phyloP scores from a whole-genome alignment of 192 early-diverging fungal species.

The Gigaspora rosea region DNA sequence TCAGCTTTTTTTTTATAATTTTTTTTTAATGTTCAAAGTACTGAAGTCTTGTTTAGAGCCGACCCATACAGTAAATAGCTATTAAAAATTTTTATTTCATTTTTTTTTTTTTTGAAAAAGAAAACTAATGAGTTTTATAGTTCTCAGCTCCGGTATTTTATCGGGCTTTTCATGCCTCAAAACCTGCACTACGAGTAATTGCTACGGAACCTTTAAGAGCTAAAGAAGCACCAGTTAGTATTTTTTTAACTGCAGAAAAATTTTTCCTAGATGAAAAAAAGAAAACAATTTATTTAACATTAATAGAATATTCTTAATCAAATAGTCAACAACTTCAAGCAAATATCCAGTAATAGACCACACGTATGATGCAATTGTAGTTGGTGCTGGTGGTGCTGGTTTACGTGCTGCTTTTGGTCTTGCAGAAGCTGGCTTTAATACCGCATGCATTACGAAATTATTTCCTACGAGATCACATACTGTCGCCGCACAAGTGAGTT shows the following conservation, averaged over 20 bases:
- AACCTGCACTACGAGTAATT: constrained; percentile 65
- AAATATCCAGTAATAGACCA: constrained; percentile 97
- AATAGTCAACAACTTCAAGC: constrained; percentile 39
- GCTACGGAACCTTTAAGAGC: constrained; percentile 76
- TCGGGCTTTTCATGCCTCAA: constrained; percentile 69
- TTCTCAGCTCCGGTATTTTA: not conserved
- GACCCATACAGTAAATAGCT: no score
- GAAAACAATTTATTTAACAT: not conserved
- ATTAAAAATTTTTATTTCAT: no score
- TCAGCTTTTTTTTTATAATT: no score
- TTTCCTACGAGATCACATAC: constrained; percentile 99
- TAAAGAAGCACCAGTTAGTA: constrained; percentile 63
- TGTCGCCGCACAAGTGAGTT: constrained; percentile 86
- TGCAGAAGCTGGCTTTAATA: constrained; percentile 92
- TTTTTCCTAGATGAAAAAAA: not conserved
- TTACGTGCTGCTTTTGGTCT: constrained; percentile 97
- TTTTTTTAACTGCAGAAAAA: not conserved
- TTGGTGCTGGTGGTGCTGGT: constrained; percentile 98
- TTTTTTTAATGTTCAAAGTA: no score
- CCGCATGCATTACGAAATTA: constrained; percentile 96
- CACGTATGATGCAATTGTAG: constrained; percentile 97
- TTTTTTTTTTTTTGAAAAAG: no score
- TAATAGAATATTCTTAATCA: constrained; percentile 6
- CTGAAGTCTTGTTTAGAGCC: no score
- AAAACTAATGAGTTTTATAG: not conserved